phyloP scores from a whole-genome alignment of 257 asterid species.

The Datura wrightii region DNA sequence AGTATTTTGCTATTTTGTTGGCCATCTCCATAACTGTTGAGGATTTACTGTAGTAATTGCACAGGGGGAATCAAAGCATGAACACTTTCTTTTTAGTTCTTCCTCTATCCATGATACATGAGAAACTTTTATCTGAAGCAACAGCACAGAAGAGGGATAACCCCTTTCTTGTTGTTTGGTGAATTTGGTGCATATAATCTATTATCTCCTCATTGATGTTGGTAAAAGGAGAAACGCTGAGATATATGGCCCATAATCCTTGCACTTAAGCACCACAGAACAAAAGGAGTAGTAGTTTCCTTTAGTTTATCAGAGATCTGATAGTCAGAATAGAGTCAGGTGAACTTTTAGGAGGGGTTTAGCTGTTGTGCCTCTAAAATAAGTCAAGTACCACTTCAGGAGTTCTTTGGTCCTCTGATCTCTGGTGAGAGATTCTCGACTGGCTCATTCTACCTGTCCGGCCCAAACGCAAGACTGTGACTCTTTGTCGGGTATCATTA shows the following conservation, averaged over 20 bases:
- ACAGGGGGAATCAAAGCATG: neutral
- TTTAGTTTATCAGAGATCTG: conserved; percentile 13
- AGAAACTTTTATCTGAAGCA: neutral
- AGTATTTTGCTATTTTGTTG: conserved; percentile 9
- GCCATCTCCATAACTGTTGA: neutral
- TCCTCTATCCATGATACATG: neutral
- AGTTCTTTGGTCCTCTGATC: neutral
- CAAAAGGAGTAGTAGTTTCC: neutral
- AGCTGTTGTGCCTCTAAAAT: neutral
- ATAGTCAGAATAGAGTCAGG: neutral
- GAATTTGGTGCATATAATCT: neutral
- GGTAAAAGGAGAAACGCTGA: neutral
- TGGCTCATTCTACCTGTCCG: neutral
- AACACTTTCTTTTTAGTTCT: neutral
- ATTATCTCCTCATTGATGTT: neutral
- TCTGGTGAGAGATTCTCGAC: conserved; percentile 1
- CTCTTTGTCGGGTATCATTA: neutral
- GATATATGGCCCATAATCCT: neutral
- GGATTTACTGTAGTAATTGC: neutral
- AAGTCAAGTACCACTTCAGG: neutral
- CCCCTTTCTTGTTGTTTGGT: conserved; percentile 13
- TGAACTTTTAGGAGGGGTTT: neutral
- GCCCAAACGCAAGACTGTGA: neutral
- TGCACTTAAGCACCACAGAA: neutral
- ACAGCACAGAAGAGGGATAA: neutral